Conservation (phyloP, 116 monocot species). For the Papilionanthe hybrid region DNA sequence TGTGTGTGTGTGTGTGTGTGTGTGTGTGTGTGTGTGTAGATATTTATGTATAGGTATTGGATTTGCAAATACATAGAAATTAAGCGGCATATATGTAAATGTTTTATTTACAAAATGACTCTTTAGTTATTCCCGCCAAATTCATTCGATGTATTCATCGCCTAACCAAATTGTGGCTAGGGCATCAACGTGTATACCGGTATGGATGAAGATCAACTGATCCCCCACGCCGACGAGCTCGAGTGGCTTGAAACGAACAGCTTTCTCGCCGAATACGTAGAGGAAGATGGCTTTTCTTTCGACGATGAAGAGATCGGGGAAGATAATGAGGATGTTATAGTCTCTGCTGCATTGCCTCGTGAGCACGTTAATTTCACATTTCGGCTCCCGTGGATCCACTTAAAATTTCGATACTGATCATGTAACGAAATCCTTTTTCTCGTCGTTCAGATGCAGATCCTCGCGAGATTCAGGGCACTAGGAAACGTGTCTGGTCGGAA, state of each 20-base stretch:
- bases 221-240: conserved; percentile 23
- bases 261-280: conserved; percentile 16
- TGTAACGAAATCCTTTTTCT: background rate
- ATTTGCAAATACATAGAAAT: too few species aligned
- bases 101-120: background rate
- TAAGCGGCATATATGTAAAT: too few species aligned
- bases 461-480: background rate
- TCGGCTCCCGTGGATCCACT: background rate
- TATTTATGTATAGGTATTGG: too few species aligned
- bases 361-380: conserved; percentile 1
- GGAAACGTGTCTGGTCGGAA: conserved; percentile 13
- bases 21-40: too few species aligned
- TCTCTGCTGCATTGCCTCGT: background rate
- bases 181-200: background rate
- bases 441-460: background rate
- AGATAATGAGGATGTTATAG: background rate
- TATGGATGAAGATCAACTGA: conserved; percentile 18
- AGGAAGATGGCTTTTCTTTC: conserved; percentile 6
- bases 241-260: conserved; percentile 25
- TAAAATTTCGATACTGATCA: background rate
- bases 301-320: conserved; percentile 6
- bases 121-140: conserved; percentile 10
- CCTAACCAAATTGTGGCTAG: background rate
- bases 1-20: too few species aligned
- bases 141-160: background rate